Evolutionary conservation across 2,329 filamentous ascomycete species (phyloP).

Genomic region (Arthrobotrys pseudoclavata): DNA sequence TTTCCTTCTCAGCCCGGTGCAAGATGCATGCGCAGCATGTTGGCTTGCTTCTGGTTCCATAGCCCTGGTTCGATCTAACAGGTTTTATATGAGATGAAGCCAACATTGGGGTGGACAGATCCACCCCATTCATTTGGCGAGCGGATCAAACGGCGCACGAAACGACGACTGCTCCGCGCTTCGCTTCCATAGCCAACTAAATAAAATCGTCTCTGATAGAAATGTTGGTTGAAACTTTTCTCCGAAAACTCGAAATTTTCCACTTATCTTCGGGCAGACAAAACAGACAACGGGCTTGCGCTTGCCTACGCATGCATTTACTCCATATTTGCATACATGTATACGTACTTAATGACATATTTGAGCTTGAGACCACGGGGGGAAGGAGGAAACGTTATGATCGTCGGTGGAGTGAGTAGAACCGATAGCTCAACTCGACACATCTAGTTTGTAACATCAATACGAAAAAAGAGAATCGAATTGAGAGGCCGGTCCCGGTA

Average conservation of each 20-base stretch:
- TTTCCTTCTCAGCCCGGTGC: constrained; percentile 36
- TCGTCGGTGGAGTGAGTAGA: constrained; percentile 6
- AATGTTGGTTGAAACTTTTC: constrained; percentile 36
- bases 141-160: constrained; percentile 41
- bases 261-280: constrained; percentile 48
- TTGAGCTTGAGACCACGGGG: neutral
- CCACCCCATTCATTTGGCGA: constrained; percentile 46
- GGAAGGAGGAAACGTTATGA: constrained; percentile 6
- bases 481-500: constrained; percentile 39
- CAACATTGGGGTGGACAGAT: constrained; percentile 39
- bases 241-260: constrained; percentile 34
- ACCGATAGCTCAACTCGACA: constrained; percentile 9
- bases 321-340: constrained; percentile 1
- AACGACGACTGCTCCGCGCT: constrained; percentile 15
- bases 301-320: constrained; percentile 1
- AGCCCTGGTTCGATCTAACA: constrained; percentile 35
- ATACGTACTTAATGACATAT: neutral
- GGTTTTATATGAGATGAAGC: constrained; percentile 43
- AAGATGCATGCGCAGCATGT: constrained; percentile 21
- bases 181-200: constrained; percentile 34
- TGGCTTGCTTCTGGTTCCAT: constrained; percentile 28
- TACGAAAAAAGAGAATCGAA: constrained; percentile 36
- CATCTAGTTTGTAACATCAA: constrained; percentile 21
- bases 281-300: constrained; percentile 24
- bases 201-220: neutral